Conservation (phyloP, 495 filamentous ascomycete species). For the Penicillium coffeae region DNA sequence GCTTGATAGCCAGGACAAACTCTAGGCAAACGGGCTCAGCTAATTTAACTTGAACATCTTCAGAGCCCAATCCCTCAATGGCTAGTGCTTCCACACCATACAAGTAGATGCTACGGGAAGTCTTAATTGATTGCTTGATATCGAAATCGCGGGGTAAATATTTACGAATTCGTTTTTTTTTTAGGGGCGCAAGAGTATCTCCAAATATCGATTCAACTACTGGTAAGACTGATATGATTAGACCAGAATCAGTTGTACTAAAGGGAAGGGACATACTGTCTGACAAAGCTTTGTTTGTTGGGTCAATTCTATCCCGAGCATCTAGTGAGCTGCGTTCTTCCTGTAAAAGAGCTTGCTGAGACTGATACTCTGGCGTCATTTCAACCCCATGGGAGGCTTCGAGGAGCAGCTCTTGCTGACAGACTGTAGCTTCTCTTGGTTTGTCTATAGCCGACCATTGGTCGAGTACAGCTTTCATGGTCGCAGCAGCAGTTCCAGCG, state of each 20-base stretch:
- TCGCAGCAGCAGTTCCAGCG: background rate
- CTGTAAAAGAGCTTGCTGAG: too few species aligned
- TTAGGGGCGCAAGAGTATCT: background rate
- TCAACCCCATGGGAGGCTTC: background rate
- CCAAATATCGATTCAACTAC: background rate
- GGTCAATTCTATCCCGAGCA: too few species aligned
- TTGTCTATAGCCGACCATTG: background rate
- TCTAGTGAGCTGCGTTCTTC: too few species aligned
- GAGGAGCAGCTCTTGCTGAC: background rate
- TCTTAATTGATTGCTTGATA: background rate
- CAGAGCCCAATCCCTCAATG: background rate
- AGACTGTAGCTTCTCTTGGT: background rate
- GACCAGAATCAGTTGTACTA: background rate
- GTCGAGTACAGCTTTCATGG: conserved; percentile 1
- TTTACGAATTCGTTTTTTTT: background rate
- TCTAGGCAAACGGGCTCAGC: background rate
- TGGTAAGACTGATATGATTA: background rate
- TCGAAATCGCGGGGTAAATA: background rate
- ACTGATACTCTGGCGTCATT: background rate
- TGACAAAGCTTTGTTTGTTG: too few species aligned
- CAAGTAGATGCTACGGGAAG: background rate
- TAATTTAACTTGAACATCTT: background rate
- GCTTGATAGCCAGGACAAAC: background rate
- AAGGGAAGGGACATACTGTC: too few species aligned
- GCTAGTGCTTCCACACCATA: background rate